Base-by-base conservation (phyloP, 345 rosid species). In the Euclidium syriacum region DNA sequence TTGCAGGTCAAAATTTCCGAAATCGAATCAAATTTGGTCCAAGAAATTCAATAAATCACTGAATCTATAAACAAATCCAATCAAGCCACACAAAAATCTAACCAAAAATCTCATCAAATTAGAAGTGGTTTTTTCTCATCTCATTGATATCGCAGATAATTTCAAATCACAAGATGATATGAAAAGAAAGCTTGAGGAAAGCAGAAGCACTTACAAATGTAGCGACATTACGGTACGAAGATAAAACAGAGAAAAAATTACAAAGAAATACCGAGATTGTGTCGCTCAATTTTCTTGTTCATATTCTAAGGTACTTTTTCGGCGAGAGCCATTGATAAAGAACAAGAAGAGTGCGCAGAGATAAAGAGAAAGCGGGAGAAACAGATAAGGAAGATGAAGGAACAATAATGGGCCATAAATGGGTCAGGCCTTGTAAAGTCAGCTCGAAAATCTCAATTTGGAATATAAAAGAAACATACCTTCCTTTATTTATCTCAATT, bases 311-410 rank as follows among this genome's bases (percentile, higher is more conserved):
- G 60, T 23, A n/a, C 48, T 14, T 54, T 53, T 20, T 50, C 44
- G 57, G 58, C 52, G 47, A 20, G 35, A 20, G 58, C 52, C 68
- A 70, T 62, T 36, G 43, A 15, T 20, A 64, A 30, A 35, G 48
- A 42, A 27, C 63, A 30, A 35, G 48, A 42, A 27, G 51, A 49
- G 25, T 29, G 41, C 19, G 32, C n/a, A 17, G 43, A 12, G 10
- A 27, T 16, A 51, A 9, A 32, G 43, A 23, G 15, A 22, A 32
- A 59, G 52, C 42, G 43, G 44, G 66, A 36, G 40, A 52, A 42
- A 43, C 43, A 54, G 74, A 70, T 53, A 70, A 62, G 74, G 74
- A 32, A 34, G 67, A 34, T 10, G n/a, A 18, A 19, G 12, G 5
- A 30, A 43, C 27, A 18, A 9, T 15, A 36, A 0, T 57, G 52